phyloP scores from a whole-genome alignment of 805 yeast species.

The Deakozyma indianensis region DNA sequence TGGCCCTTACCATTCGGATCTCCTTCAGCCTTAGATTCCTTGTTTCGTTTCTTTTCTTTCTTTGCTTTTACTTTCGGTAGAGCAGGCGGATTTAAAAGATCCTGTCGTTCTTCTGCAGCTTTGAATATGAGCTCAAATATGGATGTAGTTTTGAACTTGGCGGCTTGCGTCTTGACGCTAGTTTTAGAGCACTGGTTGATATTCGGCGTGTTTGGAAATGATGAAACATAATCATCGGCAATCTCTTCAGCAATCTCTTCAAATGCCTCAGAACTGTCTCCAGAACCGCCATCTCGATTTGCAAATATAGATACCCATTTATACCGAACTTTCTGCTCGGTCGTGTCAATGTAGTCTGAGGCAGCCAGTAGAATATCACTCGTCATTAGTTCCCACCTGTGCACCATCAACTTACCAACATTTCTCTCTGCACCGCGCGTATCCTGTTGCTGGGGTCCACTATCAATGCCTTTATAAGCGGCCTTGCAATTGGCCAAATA shows the following conservation, averaged over 20 bases:
- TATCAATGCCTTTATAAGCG: too few relatives aligned
- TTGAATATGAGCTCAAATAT: constrained; percentile 41
- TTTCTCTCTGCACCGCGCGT: too few relatives aligned
- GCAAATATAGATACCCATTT: constrained; percentile 36
- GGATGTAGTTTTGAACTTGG: constrained; percentile 57
- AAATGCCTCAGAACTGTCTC: constrained; percentile 19
- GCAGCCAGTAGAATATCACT: constrained; percentile 10
- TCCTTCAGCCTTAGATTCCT: constrained; percentile 3
- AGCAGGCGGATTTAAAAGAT: constrained; percentile 5
- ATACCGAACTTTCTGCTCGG: constrained; percentile 25
- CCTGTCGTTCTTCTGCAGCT: constrained; percentile 6
- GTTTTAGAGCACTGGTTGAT: constrained; percentile 41
- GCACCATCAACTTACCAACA: too few relatives aligned
- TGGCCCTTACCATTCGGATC: not conserved
- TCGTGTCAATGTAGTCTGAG: too few relatives aligned
- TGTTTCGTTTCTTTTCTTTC: constrained; percentile 13
- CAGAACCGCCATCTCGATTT: constrained; percentile 27
- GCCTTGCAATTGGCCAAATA: constrained; percentile 5
- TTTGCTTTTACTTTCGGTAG: constrained; percentile 22
- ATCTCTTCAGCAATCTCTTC: constrained; percentile 10
- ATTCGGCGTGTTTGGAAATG: constrained; percentile 42
- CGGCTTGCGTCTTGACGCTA: constrained; percentile 44
- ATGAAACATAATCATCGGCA: constrained; percentile 19
- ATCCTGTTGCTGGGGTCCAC: too few relatives aligned
- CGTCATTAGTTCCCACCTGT: constrained; percentile 2